A percentile compares a stretch with the other conserved stretches of the same genome.
These are phyloP conservation scores for Phialemonium atrogriseum DNA, from an alignment of 2,329 filamentous ascomycete species.

Conservation along the genomic window DNA sequence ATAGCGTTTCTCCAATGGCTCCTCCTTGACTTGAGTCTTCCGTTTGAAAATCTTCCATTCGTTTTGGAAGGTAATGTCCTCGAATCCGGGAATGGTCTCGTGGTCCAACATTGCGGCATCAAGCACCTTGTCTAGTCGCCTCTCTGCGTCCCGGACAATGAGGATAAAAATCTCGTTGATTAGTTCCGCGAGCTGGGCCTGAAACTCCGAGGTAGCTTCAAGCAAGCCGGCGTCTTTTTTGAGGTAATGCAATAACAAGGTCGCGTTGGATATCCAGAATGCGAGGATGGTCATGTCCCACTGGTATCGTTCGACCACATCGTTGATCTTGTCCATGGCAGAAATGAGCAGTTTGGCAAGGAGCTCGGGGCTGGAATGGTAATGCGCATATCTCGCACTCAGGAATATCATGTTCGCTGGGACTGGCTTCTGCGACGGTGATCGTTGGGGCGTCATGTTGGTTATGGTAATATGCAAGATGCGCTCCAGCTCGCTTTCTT, in stretches of 20 bases:
- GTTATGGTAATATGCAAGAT: constrained; percentile 96
- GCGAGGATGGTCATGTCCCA: constrained; percentile 99
- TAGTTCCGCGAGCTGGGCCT: constrained; percentile 85
- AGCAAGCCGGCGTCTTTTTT: constrained; percentile 86
- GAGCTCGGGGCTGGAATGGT: constrained; percentile 82
- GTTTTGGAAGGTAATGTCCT: constrained; percentile 94
- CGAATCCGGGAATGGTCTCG: constrained; percentile 94
- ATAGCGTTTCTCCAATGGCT: constrained; percentile 83
- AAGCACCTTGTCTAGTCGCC: constrained; percentile 90
- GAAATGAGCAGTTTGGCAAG: constrained; percentile 71
- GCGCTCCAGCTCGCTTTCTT: constrained; percentile 82
- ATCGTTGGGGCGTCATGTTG: constrained; percentile 93
- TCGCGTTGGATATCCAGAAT: constrained; percentile 98
- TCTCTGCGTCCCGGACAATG: constrained; percentile 91
- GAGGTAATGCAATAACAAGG: constrained; percentile 87
- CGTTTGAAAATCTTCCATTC: constrained; percentile 97
- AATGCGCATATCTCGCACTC: constrained; percentile 91
- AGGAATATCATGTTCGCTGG: constrained; percentile 96
- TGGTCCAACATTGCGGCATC: constrained; percentile 94
- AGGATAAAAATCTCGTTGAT: constrained; percentile 98
- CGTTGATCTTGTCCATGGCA: constrained; percentile 94
- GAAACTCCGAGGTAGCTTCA: constrained; percentile 76
- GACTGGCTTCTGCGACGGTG: constrained; percentile 93
- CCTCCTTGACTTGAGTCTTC: constrained; percentile 82
- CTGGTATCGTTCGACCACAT: constrained; percentile 88